Evolutionary conservation across 2,329 filamentous ascomycete genomes (phyloP).

Genomic region (Paecilomyces sp.): DNA sequence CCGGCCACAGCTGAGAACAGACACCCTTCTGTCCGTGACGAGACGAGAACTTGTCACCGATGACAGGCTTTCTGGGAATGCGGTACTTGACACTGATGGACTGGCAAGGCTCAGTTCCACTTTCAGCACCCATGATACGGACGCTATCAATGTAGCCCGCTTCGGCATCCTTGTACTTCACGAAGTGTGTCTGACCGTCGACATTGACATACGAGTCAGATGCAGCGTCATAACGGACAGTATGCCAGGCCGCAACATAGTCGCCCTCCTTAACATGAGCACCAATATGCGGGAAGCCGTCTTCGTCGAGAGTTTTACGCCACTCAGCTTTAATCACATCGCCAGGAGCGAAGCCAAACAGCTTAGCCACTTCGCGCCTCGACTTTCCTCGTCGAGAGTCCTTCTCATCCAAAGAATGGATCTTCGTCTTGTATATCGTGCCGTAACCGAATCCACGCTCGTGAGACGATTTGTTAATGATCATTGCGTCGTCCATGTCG

Average conservation of each 20-base stretch:
- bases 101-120: slow-evolving; percentile 74
- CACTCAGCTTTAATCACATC: slow-evolving; percentile 63
- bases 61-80: slow-evolving; percentile 80
- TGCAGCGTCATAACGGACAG: slow-evolving; percentile 65
- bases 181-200: slow-evolving; percentile 76
- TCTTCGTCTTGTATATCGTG: slow-evolving; percentile 96
- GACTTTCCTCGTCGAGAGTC: slow-evolving; percentile 57
- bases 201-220: slow-evolving; percentile 74
- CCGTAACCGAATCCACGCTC: slow-evolving; percentile 94
- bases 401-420: slow-evolving; percentile 78
- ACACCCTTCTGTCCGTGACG: slow-evolving; percentile 98
- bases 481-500: slow-evolving; percentile 99
- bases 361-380: slow-evolving; percentile 63
- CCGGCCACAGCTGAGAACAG: slow-evolving; percentile 89
- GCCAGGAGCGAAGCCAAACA: slow-evolving; percentile 85
- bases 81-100: slow-evolving; percentile 89
- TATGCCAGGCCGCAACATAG: slow-evolving; percentile 82
- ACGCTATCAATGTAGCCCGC: slow-evolving; percentile 87
- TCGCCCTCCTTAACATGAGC: slow-evolving; percentile 72
- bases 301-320: slow-evolving; percentile 70
- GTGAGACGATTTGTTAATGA: slow-evolving; percentile 93
- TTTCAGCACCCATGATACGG: slow-evolving; percentile 78
- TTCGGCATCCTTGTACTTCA: slow-evolving; percentile 92
- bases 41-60: slow-evolving; percentile 98
- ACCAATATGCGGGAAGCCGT: slow-evolving; percentile 79